Conservation (phyloP, 1,284 basidiomycete genomes). For the Ganoderma lucidum region DNA sequence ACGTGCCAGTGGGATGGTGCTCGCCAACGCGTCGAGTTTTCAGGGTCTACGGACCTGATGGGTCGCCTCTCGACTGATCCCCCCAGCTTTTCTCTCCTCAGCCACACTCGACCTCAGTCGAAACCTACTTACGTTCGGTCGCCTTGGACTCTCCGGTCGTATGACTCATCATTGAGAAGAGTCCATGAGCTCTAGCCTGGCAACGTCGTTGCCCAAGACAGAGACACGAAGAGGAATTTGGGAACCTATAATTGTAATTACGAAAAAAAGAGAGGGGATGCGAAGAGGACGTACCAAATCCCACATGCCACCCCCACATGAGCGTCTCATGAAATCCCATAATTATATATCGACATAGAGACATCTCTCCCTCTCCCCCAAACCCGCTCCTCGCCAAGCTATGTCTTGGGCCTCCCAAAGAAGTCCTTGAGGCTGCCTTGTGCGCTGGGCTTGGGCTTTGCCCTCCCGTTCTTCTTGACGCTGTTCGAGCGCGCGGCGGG, state of each 20-base stretch:
- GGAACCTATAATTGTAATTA: background rate
- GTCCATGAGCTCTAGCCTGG: background rate
- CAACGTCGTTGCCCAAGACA: background rate
- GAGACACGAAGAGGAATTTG: background rate
- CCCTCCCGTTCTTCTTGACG: conserved; percentile 28
- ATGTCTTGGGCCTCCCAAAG: conserved; percentile 39
- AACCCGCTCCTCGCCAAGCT: background rate
- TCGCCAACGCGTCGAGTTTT: background rate
- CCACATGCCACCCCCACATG: background rate
- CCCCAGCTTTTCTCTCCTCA: background rate
- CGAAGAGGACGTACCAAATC: background rate
- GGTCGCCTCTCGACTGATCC: background rate
- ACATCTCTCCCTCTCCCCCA: background rate
- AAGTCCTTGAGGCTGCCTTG: conserved; percentile 44
- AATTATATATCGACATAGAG: background rate
- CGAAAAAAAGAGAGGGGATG: background rate
- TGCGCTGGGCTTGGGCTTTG: conserved; percentile 32
- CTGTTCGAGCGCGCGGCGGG: conserved; percentile 25
- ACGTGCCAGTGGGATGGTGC: conserved; percentile 1
- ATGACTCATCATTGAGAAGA: background rate
- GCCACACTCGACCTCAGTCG: background rate
- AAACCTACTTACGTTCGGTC: background rate
- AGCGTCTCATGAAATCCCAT: background rate
- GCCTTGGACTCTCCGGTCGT: background rate
- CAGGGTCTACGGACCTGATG: conserved; percentile 1